Evolutionary conservation across 345 rosid genomes (phyloP), one percentile per base, ranked within the genome.

Genomic region (Eucalyptus regnans): DNA sequence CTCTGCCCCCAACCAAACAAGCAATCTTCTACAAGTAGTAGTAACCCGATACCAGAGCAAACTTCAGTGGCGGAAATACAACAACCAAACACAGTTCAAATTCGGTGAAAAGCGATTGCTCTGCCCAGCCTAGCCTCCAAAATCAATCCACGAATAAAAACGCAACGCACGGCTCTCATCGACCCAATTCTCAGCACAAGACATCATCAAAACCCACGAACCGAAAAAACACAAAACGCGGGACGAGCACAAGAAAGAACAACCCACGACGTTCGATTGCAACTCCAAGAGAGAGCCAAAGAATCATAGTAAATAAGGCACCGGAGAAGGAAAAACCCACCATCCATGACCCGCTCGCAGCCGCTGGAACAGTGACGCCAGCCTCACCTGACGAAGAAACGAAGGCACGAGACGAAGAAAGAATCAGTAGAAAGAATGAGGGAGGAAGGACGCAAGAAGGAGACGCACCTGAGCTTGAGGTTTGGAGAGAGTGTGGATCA

Each of bases 301-400:
- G 44, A 44, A 41, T 20, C 48, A 76, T 1, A 37, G 83, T 2
- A 41, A 62, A 58, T 0, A 25, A 76, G 83, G 83, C 16, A 76
- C 16, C 83, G 25, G 58, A 87, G 17, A 33, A 50, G 85, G 89
- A 20, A 20, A 20, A 15, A 88, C 88, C 60, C 92, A 97, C 99
- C 98, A 90, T 93, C 93, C 95, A 92, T 95, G 91, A 90, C 51
- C 51, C 86, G 91, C 88, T 25, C 88, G 83, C 83, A 92, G 89
- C 79, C 54, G 87, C 31, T 60, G 90, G 89, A 91, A 88, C 51
- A 92, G 89, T 48, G 95, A 94, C 60, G 88, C 52, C 25, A 91
- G 37, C 86, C 93, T 93, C 86, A 86, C 92, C 99, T 96, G 89
- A 43, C 91, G 93, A 87, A 12, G 22, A 68, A 33, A 50, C 54